Evolutionary conservation across 2,329 filamentous ascomycete genomes (phyloP).

Genomic region (Lasiodiplodia theobromae): DNA sequence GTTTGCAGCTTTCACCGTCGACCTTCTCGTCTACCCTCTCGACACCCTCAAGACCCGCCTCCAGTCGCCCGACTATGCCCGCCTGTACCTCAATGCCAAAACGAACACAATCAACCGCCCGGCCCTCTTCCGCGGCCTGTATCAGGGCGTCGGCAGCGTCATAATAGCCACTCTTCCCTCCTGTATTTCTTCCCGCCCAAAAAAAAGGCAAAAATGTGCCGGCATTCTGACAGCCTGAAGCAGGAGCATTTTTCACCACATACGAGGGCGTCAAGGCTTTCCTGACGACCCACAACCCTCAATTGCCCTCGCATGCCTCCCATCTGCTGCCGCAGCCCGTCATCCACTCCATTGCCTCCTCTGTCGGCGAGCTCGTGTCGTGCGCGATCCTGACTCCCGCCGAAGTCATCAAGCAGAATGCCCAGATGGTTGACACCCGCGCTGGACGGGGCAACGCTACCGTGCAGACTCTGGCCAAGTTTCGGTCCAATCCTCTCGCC

Average conservation of each 20-base stretch:
- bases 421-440: conserved; percentile 73
- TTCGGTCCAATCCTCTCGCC: conserved; percentile 62
- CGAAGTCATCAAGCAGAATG: conserved; percentile 93
- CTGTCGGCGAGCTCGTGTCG: conserved; percentile 79
- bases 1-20: conserved; percentile 83
- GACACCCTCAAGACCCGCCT: conserved; percentile 90
- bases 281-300: conserved; percentile 61
- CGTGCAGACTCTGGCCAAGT: conserved; percentile 63
- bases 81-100: conserved; percentile 66
- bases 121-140: conserved; percentile 74
- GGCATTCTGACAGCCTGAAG: conserved; percentile 49
- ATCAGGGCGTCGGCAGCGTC: conserved; percentile 86
- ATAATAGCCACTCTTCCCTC: conserved; percentile 89
- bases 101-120: conserved; percentile 63
- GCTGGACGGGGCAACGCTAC: conserved; percentile 54
- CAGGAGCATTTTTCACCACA: conserved; percentile 87
- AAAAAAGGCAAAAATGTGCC: not conserved
- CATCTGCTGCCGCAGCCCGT: conserved; percentile 68
- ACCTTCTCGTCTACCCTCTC: conserved; percentile 84
- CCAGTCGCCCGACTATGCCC: conserved; percentile 78
- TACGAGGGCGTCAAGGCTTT: conserved; percentile 79
- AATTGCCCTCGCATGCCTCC: conserved; percentile 36
- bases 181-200: conserved; percentile 57
- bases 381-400: conserved; percentile 88
- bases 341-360: conserved; percentile 77